These are phyloP conservation scores for Solanum tarijense DNA, from an alignment of 257 asterid genomes.

Conservation along the genomic window DNA sequence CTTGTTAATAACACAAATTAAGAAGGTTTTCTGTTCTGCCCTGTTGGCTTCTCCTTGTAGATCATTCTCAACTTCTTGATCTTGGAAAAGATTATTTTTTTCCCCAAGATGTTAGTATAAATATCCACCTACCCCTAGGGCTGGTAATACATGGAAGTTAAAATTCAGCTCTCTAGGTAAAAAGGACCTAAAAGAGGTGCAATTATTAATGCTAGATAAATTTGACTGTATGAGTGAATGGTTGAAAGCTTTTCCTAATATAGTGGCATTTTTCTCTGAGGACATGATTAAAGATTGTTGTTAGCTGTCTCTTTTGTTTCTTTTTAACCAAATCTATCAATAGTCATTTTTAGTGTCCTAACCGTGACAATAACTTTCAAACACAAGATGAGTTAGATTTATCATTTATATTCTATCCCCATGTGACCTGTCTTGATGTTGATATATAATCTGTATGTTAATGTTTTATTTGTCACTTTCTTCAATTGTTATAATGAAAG, in stretches of 20 bases:
- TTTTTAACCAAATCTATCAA: background rate
- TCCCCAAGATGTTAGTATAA: background rate
- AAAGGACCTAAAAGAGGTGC: background rate
- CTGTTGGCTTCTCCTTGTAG: background rate
- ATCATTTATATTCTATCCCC: background rate
- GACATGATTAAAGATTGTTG: background rate
- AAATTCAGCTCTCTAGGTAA: background rate
- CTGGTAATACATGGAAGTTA: background rate
- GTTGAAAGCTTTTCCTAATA: background rate
- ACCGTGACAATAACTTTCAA: background rate
- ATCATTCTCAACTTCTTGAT: background rate
- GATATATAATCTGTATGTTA: slow-evolving; percentile 1
- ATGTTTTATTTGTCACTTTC: background rate
- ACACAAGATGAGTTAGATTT: background rate
- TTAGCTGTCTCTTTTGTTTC: background rate
- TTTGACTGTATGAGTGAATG: background rate
- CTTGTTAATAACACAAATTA: too few relatives aligned
- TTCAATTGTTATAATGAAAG: background rate
- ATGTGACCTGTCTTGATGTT: slow-evolving; percentile 42
- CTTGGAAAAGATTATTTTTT: background rate
- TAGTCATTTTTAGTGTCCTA: background rate
- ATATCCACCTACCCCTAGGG: background rate
- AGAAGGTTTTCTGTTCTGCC: too few relatives aligned
- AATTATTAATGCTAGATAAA: background rate
- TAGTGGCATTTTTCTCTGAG: background rate